Evolutionary conservation across 2,329 filamentous ascomycete species (phyloP).

Genomic region (Fusarium sp.): DNA sequence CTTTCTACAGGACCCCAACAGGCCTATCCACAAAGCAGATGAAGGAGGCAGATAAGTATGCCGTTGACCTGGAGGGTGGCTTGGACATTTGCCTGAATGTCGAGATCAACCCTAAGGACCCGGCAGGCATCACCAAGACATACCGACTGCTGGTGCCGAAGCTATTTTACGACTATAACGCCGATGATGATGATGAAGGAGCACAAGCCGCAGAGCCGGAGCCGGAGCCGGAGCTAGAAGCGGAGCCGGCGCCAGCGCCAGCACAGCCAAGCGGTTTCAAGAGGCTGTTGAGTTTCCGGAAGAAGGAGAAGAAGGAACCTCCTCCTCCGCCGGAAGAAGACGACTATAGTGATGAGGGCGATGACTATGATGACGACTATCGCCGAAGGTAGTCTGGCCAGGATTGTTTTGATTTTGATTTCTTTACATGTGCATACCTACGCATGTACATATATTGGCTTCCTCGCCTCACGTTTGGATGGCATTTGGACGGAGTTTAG

Average conservation of each 20-base stretch:
- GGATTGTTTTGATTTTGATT: constrained; percentile 16
- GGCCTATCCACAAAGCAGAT: constrained; percentile 73
- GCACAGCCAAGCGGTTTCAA: constrained; percentile 55
- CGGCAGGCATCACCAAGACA: constrained; percentile 86
- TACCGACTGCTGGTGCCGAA: constrained; percentile 89
- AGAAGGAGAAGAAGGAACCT: constrained; percentile 46
- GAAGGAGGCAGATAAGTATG: constrained; percentile 64
- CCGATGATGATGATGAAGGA: constrained; percentile 56
- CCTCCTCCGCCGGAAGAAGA: constrained; percentile 36
- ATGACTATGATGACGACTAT: constrained; percentile 39
- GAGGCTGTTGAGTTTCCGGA: constrained; percentile 59
- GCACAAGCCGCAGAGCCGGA: constrained; percentile 31
- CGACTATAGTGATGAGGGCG: constrained; percentile 45
- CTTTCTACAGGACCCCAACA: constrained; percentile 78
- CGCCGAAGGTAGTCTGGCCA: constrained; percentile 27
- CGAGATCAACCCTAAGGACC: constrained; percentile 87
- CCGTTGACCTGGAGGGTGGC: constrained; percentile 83
- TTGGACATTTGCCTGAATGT: constrained; percentile 91
- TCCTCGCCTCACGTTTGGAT: constrained; percentile 5
- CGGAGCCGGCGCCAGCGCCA: constrained; percentile 26
- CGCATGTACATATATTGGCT: neutral
- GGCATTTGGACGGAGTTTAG: constrained; percentile 25
- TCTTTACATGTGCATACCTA: constrained; percentile 14
- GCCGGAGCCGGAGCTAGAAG: neutral
- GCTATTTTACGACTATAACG: constrained; percentile 70